Evolutionary conservation across 2,329 filamentous ascomycete genomes (phyloP).

Genomic region (Curvularia spicifera): DNA sequence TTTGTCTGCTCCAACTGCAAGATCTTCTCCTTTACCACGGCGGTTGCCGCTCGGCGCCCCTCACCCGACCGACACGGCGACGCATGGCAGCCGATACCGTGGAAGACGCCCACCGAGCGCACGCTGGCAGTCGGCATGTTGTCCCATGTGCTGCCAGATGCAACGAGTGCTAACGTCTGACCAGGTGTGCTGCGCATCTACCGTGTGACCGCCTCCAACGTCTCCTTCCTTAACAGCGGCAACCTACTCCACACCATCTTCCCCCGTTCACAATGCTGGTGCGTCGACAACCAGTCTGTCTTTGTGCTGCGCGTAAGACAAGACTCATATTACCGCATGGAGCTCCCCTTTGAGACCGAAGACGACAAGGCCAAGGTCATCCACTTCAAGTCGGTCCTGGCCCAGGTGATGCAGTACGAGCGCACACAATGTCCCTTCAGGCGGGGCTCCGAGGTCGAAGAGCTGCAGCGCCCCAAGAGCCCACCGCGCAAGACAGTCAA

Average conservation of each 20-base stretch:
- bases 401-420: slow-evolving; percentile 80
- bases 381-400: slow-evolving; percentile 72
- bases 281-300: slow-evolving; percentile 80
- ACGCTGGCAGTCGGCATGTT: slow-evolving; percentile 77
- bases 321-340: slow-evolving; percentile 89
- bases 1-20: slow-evolving; percentile 76
- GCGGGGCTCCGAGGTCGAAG: slow-evolving; percentile 73
- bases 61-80: slow-evolving; percentile 49
- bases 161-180: slow-evolving; percentile 13
- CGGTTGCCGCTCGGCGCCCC: slow-evolving; percentile 40
- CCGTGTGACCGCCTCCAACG: slow-evolving; percentile 76
- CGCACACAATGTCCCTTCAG: slow-evolving; percentile 87
- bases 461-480: slow-evolving; percentile 71
- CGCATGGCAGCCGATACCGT: slow-evolving; percentile 66
- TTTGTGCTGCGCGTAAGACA: slow-evolving; percentile 87
- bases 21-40: slow-evolving; percentile 68
- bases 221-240: slow-evolving; percentile 86
- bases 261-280: slow-evolving; percentile 92
- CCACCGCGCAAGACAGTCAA: slow-evolving; percentile 58
- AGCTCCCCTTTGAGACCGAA: slow-evolving; percentile 71
- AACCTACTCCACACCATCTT: slow-evolving; percentile 84
- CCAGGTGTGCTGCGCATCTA: slow-evolving; percentile 81
- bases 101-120: slow-evolving; percentile 76
- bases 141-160: not conserved
- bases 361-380: slow-evolving; percentile 70